These are phyloP conservation scores for Volvariella volvacea DNA, from an alignment of 1,284 basidiomycete genomes.

Conservation along the genomic window DNA sequence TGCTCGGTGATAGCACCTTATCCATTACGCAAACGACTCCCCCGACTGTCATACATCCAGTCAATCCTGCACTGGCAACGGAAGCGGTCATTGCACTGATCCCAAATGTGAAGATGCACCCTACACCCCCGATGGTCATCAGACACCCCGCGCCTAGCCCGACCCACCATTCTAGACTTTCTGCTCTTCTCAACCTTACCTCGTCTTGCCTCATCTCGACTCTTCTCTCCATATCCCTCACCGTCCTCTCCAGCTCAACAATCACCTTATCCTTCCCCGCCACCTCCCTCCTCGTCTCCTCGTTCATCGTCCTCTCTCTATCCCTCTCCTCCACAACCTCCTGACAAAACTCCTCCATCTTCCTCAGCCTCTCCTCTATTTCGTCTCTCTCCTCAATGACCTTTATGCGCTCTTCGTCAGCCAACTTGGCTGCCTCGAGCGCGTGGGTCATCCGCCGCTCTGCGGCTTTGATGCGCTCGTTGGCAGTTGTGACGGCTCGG, in stretches of 20 bases:
- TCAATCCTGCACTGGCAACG: neutral
- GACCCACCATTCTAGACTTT: neutral
- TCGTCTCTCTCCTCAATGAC: neutral
- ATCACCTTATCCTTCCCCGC: neutral
- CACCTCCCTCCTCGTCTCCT: neutral
- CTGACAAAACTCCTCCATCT: neutral
- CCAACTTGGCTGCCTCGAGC: neutral
- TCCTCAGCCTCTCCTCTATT: neutral
- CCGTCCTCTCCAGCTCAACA: neutral
- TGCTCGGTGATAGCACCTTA: neutral
- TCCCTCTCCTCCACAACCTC: neutral
- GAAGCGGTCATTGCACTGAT: neutral
- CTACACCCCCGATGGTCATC: neutral
- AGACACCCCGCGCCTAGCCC: neutral
- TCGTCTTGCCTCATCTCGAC: neutral
- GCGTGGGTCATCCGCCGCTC: neutral
- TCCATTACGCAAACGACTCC: conserved; percentile 1
- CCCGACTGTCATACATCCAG: neutral
- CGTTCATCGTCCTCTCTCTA: neutral
- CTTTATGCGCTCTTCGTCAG: neutral
- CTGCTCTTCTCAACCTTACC: neutral
- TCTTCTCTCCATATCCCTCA: neutral
- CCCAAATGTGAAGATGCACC: neutral
- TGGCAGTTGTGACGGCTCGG: neutral
- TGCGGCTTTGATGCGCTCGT: neutral